Evolutionary conservation across 768 basidiomycete species (phyloP), one percentile per base, ranked within the genome.

Genomic region (Sporobolomyces phaffii): DNA sequence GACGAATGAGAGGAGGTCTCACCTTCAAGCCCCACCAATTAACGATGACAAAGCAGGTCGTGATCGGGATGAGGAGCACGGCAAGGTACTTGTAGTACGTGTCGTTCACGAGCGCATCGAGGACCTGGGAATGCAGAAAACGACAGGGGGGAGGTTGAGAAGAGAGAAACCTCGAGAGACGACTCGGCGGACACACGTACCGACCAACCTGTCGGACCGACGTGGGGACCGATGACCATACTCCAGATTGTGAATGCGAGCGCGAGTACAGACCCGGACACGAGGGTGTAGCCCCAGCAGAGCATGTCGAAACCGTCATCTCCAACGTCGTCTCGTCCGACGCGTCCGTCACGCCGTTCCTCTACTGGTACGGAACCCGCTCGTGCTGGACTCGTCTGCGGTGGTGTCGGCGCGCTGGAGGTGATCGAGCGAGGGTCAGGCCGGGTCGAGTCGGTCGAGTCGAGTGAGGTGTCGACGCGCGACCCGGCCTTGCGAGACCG

Each of bases 81-180:
- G 79, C 74, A 72, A 94, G 84, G 78, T 94, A 96, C 79, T 92
- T 93, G 84, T 94, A 94, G 76, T 96, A 90, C 28, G 80, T 84
- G 79, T 94, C 92, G 44, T 78, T 73, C 2, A 84, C 85, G 14
- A 92, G 79, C 57, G 78, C 73, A 75, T 87, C 85, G 64, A 91
- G 78, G 24, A 85, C 50, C 89, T 91, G 54, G 17, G 0, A 26
- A 0, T 24, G 15, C 6, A 36, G 24, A 17, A 41, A 24, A 20
- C 17, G 14, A 24, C 36, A 22, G 2, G 0, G 4, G 14, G 24
- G 9, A 28, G 28, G 8, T 28, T 11, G 31, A 13, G n/a, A 22
- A 5, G 41, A 33, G 17, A 5, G 8, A 17, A 10, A 9, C 29
- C 6, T 13, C 5, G 24, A 13, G 15, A 34, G 43, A 2, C 26